Evolutionary conservation across 169 alveolate genomes (phyloP).

Genomic region (Cryptosporidium ubiquitum): DNA sequence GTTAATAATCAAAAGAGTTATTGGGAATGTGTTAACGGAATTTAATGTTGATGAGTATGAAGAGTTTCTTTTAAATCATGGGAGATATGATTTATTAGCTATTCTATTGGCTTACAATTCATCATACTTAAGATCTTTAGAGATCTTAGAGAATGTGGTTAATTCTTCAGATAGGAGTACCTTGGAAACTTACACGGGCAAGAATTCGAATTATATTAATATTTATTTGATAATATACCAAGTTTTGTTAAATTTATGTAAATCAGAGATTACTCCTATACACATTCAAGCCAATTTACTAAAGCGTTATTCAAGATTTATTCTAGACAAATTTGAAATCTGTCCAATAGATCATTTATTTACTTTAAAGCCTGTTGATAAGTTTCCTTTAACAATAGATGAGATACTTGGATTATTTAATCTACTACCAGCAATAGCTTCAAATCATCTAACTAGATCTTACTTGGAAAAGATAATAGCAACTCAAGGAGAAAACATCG

Average conservation of each 20-base stretch:
- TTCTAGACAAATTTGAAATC: constrained; percentile 28
- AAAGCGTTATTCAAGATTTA: constrained; percentile 59
- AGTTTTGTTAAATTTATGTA: constrained; percentile 36
- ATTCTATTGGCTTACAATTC: constrained; percentile 31
- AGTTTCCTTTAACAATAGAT: constrained; percentile 51
- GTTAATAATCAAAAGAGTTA: not conserved
- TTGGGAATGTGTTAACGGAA: constrained; percentile 19
- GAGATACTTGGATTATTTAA: constrained; percentile 52
- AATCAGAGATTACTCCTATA: constrained; percentile 45
- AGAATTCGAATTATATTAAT: constrained; percentile 25
- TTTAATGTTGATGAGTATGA: constrained; percentile 30
- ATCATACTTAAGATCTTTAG: constrained; percentile 39
- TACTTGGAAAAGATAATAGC: constrained; percentile 50
- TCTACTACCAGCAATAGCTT: not conserved
- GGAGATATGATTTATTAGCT: constrained; percentile 43
- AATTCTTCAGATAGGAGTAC: not conserved
- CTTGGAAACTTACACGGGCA: not conserved
- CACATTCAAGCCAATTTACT: constrained; percentile 66
- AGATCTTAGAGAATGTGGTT: constrained; percentile 29
- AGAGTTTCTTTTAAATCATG: constrained; percentile 18
- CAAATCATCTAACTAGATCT: constrained; percentile 24
- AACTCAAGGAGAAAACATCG: constrained; percentile 5
- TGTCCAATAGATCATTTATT: constrained; percentile 29
- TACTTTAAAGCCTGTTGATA: constrained; percentile 50
- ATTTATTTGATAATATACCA: constrained; percentile 13